These are phyloP conservation scores for Saprolegnia diclina DNA, from an alignment of 352 stramenopile genomes.

Conservation along the genomic window DNA sequence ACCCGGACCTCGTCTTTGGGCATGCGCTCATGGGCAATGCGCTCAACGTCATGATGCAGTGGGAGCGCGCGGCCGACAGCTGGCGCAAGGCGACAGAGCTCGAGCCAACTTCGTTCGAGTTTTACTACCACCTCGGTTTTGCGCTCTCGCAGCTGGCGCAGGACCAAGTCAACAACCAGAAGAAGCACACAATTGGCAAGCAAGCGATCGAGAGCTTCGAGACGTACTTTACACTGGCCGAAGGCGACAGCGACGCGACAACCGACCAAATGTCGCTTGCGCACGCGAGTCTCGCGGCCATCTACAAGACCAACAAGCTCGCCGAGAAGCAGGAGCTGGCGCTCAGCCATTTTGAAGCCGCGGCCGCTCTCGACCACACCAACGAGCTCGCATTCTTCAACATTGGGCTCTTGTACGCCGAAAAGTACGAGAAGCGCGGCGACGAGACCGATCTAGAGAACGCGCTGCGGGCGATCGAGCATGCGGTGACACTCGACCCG, in stretches of 20 bases:
- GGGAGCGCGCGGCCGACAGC: slow-evolving; percentile 21
- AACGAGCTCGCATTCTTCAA: slow-evolving; percentile 28
- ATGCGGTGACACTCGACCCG: slow-evolving; percentile 10
- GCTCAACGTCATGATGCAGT: slow-evolving; percentile 28
- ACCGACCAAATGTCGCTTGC: slow-evolving; percentile 19
- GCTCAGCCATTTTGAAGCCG: slow-evolving; percentile 23
- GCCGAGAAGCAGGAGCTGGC: slow-evolving; percentile 18
- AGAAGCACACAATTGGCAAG: slow-evolving; percentile 20
- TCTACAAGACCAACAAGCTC: slow-evolving; percentile 27
- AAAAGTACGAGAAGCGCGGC: slow-evolving; percentile 24
- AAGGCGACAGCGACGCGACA: slow-evolving; percentile 18
- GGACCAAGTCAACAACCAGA: slow-evolving; percentile 25
- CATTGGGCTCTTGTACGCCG: slow-evolving; percentile 26
- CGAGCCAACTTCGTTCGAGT: slow-evolving; percentile 21
- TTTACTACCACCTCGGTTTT: slow-evolving; percentile 28
- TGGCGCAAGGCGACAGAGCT: slow-evolving; percentile 25
- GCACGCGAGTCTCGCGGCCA: slow-evolving; percentile 13
- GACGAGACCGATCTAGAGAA: slow-evolving; percentile 16
- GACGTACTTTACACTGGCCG: slow-evolving; percentile 13
- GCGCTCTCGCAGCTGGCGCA: slow-evolving; percentile 21
- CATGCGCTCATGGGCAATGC: slow-evolving; percentile 26
- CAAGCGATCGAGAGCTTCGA: slow-evolving; percentile 25
- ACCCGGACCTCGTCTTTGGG: slow-evolving; percentile 24
- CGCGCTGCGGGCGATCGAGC: slow-evolving; percentile 15
- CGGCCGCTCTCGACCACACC: slow-evolving; percentile 14